Evolutionary conservation across 495 filamentous ascomycete species (phyloP), one percentile per base, ranked within the genome.

Genomic region (Schizothecium vesticola): DNA sequence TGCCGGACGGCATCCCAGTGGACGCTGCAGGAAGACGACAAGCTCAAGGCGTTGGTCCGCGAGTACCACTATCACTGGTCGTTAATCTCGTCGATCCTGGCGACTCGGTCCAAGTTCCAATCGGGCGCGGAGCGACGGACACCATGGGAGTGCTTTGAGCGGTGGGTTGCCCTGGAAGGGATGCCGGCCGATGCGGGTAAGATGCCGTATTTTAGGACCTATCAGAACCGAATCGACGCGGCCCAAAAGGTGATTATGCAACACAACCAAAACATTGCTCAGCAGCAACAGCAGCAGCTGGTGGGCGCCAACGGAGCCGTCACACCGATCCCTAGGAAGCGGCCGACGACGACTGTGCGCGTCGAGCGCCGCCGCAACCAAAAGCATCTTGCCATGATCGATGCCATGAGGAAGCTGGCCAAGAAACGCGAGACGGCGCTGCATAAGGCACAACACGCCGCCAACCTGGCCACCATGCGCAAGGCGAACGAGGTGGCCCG

Each of bases 1-100:
- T 88, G 82, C 63, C 84, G 96, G 21, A 85, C 82, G 59, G 88
- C 92, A 6, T 97, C 95, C 22, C 92, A 97, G 71, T 99, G 95
- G 95, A 92, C 91, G 0, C 86, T 85, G 72, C 82, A 88, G 5
- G 95, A 99, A 75, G 95, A 99, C 71, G 92, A 97, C 70, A 91
- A 93, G 74, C 83, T 99, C 23, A 91, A 92, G 62, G 84, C 83
- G 24, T 80, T 96, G 56, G 94, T 96, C 16, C 90, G 92, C 71
- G 93, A 97, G 66, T 97, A 94, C 73, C 91, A 92, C 0, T 97
- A 97, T 78, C 98, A 99, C 74, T 99, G 95, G 95, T 92, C 93
- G 12, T 82, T 99, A 8, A 96, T 98, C 59, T 91, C 92, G 6
- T 89, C 84, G 69, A 89, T 92, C 68, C 80, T 97, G 56, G 85